Conservation (phyloP, 305 asterid species). For the Caryopteris hybrid region DNA sequence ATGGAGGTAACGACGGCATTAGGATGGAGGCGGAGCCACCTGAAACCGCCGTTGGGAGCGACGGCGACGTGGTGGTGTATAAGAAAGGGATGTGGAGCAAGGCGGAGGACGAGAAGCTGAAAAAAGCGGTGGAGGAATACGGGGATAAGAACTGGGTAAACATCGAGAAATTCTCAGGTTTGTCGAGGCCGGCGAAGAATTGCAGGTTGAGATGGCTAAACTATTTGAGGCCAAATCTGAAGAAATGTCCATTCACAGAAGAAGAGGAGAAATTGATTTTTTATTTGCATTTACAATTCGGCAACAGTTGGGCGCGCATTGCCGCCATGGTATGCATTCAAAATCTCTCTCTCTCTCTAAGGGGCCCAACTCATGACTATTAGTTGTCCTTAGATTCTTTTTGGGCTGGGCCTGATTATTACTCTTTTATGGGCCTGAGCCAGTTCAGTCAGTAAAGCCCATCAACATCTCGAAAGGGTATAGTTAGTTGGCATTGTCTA, state of each 20-base stretch:
- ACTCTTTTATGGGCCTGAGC: no score
- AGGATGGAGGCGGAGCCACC: neutral
- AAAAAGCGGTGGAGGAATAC: constrained; percentile 34
- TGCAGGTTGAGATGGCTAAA: constrained; percentile 56
- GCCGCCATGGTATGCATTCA: constrained; percentile 36
- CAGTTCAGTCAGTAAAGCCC: no score
- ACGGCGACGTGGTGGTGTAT: constrained; percentile 11
- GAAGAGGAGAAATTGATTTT: constrained; percentile 44
- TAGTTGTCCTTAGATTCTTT: no score
- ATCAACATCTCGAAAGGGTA: no score
- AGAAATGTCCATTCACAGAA: constrained; percentile 35
- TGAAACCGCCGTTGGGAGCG: neutral
- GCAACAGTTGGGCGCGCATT: constrained; percentile 60
- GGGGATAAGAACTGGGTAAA: constrained; percentile 53
- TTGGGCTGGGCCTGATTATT: no score
- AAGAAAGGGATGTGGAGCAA: constrained; percentile 64
- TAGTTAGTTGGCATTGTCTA: no score
- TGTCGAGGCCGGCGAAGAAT: constrained; percentile 50
- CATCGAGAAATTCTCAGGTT: constrained; percentile 35
- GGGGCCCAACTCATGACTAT: no score
- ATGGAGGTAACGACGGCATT: neutral
- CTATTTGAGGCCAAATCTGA: constrained; percentile 55
- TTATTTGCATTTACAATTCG: constrained; percentile 38
- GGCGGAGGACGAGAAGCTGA: constrained; percentile 57
- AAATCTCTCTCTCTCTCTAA: no score